These are phyloP conservation scores for Pseudocercospora pini-densiflorae DNA, from an alignment of 2,329 filamentous ascomycete species.

Conservation along the genomic window DNA sequence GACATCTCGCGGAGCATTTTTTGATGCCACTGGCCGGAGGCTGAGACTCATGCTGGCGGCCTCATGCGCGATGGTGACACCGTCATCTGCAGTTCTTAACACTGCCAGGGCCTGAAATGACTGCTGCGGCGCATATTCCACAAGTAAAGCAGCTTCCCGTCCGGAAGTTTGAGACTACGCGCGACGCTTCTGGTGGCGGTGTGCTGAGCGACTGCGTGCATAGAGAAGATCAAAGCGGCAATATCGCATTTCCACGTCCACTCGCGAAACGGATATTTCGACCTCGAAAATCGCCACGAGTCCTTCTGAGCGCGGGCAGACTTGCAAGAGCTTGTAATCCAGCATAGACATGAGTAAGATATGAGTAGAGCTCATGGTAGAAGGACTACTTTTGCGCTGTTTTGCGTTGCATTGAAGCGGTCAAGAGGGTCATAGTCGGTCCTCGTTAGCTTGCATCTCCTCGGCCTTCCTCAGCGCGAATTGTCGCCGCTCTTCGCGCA, in stretches of 20 bases:
- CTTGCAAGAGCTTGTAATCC: neutral
- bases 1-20: slow-evolving; percentile 5
- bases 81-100: neutral
- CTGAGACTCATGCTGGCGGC: slow-evolving; percentile 7
- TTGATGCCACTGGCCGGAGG: neutral
- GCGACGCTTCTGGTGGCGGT: neutral
- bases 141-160: neutral
- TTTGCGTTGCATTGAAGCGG: neutral
- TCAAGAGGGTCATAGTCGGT: slow-evolving; percentile 23
- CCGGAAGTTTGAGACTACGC: neutral
- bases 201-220: neutral
- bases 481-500: slow-evolving; percentile 65
- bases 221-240: neutral
- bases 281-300: neutral
- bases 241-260: neutral
- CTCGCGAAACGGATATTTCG: neutral
- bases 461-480: slow-evolving; percentile 40
- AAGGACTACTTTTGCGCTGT: neutral
- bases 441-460: slow-evolving; percentile 43
- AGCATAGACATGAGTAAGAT: neutral
- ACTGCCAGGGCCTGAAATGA: neutral
- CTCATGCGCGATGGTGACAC: neutral
- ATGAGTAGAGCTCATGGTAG: neutral
- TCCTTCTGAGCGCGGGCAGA: neutral
- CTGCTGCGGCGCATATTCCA: neutral